A percentile compares a stretch with the other conserved stretches of the same genome.
Conservation (phyloP, 352 stramenopile species). For the Ophiocytium majus region DNA sequence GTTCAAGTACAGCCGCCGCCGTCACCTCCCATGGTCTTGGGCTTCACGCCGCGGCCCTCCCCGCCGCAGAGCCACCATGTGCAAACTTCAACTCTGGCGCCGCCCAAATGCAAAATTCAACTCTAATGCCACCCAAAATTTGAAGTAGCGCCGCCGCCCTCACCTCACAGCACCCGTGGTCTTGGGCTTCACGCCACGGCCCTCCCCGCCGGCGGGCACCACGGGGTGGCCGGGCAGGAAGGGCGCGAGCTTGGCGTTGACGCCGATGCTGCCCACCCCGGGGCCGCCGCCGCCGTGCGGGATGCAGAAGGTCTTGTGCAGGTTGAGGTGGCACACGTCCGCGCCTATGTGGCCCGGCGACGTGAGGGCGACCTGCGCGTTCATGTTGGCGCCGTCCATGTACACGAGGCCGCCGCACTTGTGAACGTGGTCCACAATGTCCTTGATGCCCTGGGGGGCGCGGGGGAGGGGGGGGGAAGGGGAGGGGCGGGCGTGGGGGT, state of each 20-base stretch:
- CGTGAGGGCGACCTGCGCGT: slow-evolving; percentile 88
- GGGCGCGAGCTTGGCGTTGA: slow-evolving; percentile 88
- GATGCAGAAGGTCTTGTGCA: slow-evolving; percentile 99
- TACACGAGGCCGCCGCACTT: slow-evolving; percentile 69
- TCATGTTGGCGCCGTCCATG: slow-evolving; percentile 99
- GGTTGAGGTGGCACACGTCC: slow-evolving; percentile 97
- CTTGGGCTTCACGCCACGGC: slow-evolving; percentile 70
- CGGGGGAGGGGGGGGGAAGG: too few relatives aligned
- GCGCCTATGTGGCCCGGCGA: slow-evolving; percentile 92
- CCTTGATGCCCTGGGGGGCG: slow-evolving; percentile 22
- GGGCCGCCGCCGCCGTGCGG: slow-evolving; percentile 96
- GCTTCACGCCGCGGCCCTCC: too few relatives aligned
- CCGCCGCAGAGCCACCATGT: too few relatives aligned
- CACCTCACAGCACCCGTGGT: slow-evolving; percentile 58
- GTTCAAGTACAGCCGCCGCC: too few relatives aligned
- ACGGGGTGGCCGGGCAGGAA: slow-evolving; percentile 91
- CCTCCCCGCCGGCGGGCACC: slow-evolving; percentile 73
- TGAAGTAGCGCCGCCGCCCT: too few relatives aligned
- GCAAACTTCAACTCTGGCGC: too few relatives aligned
- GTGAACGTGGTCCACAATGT: not conserved
- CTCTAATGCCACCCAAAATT: too few relatives aligned
- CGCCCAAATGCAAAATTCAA: too few relatives aligned
- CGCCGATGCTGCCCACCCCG: slow-evolving; percentile 79
- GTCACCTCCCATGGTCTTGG: too few relatives aligned
- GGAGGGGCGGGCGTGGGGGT: too few relatives aligned